Conservation (phyloP, 1,284 basidiomycete genomes). For the Tilletia caries region DNA sequence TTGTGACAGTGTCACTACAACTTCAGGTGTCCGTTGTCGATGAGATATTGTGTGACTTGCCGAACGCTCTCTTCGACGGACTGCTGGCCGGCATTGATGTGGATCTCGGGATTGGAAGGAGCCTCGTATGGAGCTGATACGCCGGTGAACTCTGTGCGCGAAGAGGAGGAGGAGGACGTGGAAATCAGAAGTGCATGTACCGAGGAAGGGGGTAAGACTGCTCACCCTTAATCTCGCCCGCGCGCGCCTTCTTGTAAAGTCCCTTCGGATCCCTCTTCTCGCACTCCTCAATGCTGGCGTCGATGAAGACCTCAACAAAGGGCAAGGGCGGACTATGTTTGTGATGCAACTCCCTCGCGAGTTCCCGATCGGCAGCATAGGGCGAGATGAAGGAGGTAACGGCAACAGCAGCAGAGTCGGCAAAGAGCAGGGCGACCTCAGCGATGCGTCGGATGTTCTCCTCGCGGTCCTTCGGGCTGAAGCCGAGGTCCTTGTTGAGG, state of each 20-base stretch:
- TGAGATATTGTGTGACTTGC: conserved; percentile 78
- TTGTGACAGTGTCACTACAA: neutral
- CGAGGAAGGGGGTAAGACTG: conserved; percentile 28
- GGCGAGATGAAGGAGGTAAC: conserved; percentile 98
- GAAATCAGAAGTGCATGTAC: neutral
- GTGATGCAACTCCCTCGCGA: conserved; percentile 77
- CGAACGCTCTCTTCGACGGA: conserved; percentile 76
- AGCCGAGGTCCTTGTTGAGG: conserved; percentile 95
- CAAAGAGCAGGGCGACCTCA: conserved; percentile 93
- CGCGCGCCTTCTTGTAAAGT: conserved; percentile 91
- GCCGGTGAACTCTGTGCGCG: conserved; percentile 81
- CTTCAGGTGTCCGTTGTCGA: conserved; percentile 57
- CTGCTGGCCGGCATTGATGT: conserved; percentile 81
- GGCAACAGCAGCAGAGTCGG: conserved; percentile 77
- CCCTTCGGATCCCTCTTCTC: conserved; percentile 96
- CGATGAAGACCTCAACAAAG: conserved; percentile 88
- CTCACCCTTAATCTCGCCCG: conserved; percentile 92
- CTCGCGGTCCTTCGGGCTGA: conserved; percentile 87
- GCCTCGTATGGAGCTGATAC: conserved; percentile 96
- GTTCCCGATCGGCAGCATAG: conserved; percentile 76
- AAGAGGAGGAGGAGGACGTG: conserved; percentile 8
- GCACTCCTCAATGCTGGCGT: conserved; percentile 82
- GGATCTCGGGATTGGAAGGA: conserved; percentile 80
- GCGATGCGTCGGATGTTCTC: conserved; percentile 98
- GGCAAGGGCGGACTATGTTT: conserved; percentile 63